Conservation (phyloP, 768 basidiomycete species). For the Podaxis sp. region DNA sequence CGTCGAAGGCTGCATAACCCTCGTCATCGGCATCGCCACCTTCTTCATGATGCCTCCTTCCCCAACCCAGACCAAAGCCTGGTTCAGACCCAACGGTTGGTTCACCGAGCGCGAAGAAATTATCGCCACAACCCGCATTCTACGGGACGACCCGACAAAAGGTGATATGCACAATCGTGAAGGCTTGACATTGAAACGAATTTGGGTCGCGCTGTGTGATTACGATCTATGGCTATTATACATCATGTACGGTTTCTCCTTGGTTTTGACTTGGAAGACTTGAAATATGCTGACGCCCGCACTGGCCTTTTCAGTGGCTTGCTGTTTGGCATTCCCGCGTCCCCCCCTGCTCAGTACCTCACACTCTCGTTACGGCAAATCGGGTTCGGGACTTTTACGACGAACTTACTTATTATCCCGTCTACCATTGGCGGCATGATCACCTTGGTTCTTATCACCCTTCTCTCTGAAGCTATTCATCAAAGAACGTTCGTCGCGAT, state of each 20-base stretch:
- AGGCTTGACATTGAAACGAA: conserved; percentile 45
- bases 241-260: conserved; percentile 36
- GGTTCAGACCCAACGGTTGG: conserved; percentile 64
- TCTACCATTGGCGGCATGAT: conserved; percentile 50
- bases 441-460: conserved; percentile 48
- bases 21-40: conserved; percentile 50
- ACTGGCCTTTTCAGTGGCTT: conserved; percentile 37
- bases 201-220: conserved; percentile 58
- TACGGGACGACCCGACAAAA: conserved; percentile 65
- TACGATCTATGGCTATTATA: conserved; percentile 71
- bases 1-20: conserved; percentile 45
- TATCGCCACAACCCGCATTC: conserved; percentile 59
- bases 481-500: conserved; percentile 56
- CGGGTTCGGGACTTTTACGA: conserved; percentile 63
- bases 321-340: conserved; percentile 50
- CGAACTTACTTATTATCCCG: conserved; percentile 63
- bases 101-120: conserved; percentile 61
- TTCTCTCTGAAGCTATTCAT: conserved; percentile 52
- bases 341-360: conserved; percentile 54
- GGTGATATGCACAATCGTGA: conserved; percentile 74
- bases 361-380: conserved; percentile 55
- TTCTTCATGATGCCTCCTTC: conserved; percentile 63
- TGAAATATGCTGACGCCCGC: background rate
- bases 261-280: background rate
- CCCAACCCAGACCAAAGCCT: conserved; percentile 56